A percentile compares a stretch with the other conserved stretches of the same genome.
phyloP scores from a whole-genome alignment of 768 basidiomycete genomes.

The Rhizopogon vesiculosus region DNA sequence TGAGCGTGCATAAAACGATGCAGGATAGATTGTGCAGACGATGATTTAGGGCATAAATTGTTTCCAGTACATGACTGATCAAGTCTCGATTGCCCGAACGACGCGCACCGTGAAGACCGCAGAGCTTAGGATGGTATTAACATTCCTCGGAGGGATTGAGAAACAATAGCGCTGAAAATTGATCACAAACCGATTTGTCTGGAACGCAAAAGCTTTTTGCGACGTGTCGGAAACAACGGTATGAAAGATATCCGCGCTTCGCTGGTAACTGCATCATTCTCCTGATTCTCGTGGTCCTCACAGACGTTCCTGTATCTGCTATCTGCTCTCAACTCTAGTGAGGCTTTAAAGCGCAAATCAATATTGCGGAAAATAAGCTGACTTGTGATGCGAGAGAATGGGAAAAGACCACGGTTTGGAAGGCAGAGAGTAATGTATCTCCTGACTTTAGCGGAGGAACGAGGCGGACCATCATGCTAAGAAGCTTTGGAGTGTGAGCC shows the following conservation, averaged over 20 bases:
- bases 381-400: conserved; percentile 62
- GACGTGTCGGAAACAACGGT: conserved; percentile 44
- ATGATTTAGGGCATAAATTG: conserved; percentile 47
- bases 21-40: conserved; percentile 52
- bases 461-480: conserved; percentile 39
- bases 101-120: conserved; percentile 54
- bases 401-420: conserved; percentile 65
- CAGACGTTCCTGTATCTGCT: background rate
- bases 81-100: conserved; percentile 52
- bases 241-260: conserved; percentile 67
- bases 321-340: conserved; percentile 3
- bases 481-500: conserved; percentile 15
- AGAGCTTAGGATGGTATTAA: conserved; percentile 62
- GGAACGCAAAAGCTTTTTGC: conserved; percentile 45
- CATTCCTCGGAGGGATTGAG: conserved; percentile 43
- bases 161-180: background rate
- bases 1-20: conserved; percentile 7
- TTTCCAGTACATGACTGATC: conserved; percentile 44
- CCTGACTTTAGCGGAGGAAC: conserved; percentile 70
- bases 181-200: conserved; percentile 45
- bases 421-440: conserved; percentile 40
- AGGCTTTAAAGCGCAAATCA: conserved; percentile 54
- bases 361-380: conserved; percentile 58
- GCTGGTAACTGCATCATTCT: conserved; percentile 46
- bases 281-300: conserved; percentile 16